Evolutionary conservation across 257 asterid genomes (phyloP).

Genomic region (Rhazya stricta): DNA sequence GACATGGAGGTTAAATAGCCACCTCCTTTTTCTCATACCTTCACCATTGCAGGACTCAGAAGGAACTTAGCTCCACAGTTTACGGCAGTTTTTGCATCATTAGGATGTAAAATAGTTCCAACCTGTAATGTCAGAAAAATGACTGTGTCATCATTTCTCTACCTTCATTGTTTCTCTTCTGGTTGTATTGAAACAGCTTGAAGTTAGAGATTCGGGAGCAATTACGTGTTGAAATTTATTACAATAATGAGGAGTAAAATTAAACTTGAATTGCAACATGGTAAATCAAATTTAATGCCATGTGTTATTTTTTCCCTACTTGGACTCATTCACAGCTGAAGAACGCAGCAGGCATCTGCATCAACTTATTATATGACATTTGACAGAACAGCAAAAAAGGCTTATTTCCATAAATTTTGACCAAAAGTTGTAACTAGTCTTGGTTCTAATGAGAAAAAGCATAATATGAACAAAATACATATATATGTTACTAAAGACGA

Average conservation of each 20-base stretch:
- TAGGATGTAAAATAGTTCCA: constrained; percentile 60
- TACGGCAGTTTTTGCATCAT: constrained; percentile 51
- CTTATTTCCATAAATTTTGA: background rate
- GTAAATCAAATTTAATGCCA: background rate
- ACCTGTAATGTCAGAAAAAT: constrained; percentile 37
- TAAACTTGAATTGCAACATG: background rate
- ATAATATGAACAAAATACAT: background rate
- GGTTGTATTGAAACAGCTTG: background rate
- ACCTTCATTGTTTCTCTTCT: background rate
- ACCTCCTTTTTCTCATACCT: constrained; percentile 35
- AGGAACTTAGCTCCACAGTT: constrained; percentile 74
- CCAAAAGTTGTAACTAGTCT: background rate
- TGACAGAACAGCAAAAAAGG: background rate
- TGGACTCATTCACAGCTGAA: background rate
- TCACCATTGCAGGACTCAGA: constrained; percentile 74
- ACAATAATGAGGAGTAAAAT: background rate
- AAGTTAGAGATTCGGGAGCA: background rate
- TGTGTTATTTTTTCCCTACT: background rate
- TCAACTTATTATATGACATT: background rate
- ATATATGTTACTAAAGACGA: background rate
- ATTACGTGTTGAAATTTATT: background rate
- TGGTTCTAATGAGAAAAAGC: background rate
- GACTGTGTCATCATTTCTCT: background rate
- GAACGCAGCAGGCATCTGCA: background rate
- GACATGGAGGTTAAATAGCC: background rate